Evolutionary conservation across 805 yeast species (phyloP), one percentile per base, ranked within the genome.

Genomic region (Candida silvicultrix): DNA sequence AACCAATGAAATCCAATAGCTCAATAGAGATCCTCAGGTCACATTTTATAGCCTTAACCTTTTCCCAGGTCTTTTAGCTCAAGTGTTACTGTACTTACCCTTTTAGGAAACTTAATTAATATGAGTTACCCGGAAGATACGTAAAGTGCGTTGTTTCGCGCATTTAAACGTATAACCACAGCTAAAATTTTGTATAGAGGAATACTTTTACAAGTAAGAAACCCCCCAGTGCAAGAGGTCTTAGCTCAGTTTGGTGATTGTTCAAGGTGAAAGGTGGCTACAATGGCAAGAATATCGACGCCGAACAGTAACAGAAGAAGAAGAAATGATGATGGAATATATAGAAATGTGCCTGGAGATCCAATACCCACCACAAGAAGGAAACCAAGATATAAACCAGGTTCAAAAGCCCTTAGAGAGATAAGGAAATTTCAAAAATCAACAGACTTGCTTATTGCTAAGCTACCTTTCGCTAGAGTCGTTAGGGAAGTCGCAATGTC

Each of bases 401-500:
- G 89, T 15, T 78, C 82, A 0, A 64, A 69, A 20, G 92, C 92
- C 1, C 62, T 84, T 28, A 66, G 80, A 54, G 90, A 85, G 55
- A 85, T 85, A 20, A 68, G 87, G 46, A 74, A 73, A 55, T 85
- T 74, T 54, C 92, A 85, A 57, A 74, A 77, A 57, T 70, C 81
- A 31, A 80, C 89, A 1, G 90, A 83, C 49, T 64, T 85, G 35
- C 66, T 85, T 40, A 69, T 85, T 15, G 69, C 89, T 22, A 84
- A 84, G 55, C 71, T 85, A 28, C 95, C 95, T 16, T 85, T 85
- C 69, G 87, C 92, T 1, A 68, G 92, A 49, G 66, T 85, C 21
- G 88, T 85, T 9, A 76, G 83, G 49, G 94, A 85, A 54, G 81
- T 85, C 3, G 84, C 89, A 0, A 80, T 80, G 43, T 65, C 68